Evolutionary conservation across 179 eudicot species (phyloP).

Genomic region (Silene vulgaris): DNA sequence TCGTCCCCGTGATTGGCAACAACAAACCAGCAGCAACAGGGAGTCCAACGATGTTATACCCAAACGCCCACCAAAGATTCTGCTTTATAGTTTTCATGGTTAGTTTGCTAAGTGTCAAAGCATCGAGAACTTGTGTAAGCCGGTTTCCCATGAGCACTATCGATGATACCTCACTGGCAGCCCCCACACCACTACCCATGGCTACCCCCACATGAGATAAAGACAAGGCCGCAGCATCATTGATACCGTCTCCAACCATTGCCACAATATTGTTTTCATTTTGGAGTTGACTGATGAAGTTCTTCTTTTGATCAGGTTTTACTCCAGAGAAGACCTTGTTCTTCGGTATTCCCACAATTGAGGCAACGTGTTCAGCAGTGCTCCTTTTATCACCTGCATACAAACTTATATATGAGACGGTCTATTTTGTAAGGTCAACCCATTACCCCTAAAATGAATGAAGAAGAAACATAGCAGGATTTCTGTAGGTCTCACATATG

Average conservation of each 20-base stretch:
- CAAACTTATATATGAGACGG: neutral
- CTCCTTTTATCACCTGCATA: conserved; percentile 55
- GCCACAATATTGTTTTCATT: conserved; percentile 66
- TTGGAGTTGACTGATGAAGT: conserved; percentile 62
- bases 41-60: conserved; percentile 84
- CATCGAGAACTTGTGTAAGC: conserved; percentile 90
- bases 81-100: conserved; percentile 97
- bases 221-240: conserved; percentile 97
- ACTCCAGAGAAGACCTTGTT: conserved; percentile 75
- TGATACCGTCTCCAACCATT: conserved; percentile 98
- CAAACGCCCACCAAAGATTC: conserved; percentile 99
- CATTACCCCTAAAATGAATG: neutral
- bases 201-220: conserved; percentile 87
- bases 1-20: conserved; percentile 75
- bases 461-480: no score
- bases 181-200: conserved; percentile 89
- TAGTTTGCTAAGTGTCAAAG: conserved; percentile 79
- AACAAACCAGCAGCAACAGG: conserved; percentile 89
- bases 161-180: conserved; percentile 95
- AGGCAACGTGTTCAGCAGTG: conserved; percentile 89
- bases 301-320: conserved; percentile 79
- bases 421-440: neutral
- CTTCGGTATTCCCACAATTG: conserved; percentile 76
- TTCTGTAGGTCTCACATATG: no score
- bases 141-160: conserved; percentile 85